Evolutionary conservation across 371 early-diverging fungal genomes (phyloP).

Genomic region (Paraphysoderma sedebokerense): DNA sequence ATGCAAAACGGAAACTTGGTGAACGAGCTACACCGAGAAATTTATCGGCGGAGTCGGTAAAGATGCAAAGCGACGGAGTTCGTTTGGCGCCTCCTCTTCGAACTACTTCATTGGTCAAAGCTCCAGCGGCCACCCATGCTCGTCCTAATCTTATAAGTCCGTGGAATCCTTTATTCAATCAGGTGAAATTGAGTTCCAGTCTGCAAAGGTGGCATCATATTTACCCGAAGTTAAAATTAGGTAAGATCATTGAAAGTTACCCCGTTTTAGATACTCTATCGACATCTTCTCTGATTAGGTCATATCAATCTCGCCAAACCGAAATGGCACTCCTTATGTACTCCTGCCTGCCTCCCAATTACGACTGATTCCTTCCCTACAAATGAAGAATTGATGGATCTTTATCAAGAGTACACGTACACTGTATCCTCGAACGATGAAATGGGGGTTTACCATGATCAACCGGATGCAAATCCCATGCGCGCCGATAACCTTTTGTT

Average conservation of each 20-base stretch:
- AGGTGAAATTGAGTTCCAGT: conserved; percentile 38
- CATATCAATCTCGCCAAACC: conserved; percentile 1
- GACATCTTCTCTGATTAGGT: too few relatives aligned
- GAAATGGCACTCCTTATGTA: conserved; percentile 66
- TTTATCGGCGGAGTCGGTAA: too few relatives aligned
- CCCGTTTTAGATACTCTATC: too few relatives aligned
- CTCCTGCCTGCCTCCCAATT: conserved; percentile 85
- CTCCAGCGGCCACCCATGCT: neutral
- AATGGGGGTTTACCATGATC: conserved; percentile 25
- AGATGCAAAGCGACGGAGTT: too few relatives aligned
- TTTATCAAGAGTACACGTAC: conserved; percentile 66
- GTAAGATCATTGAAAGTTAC: too few relatives aligned
- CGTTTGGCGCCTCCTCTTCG: too few relatives aligned
- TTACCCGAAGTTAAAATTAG: conserved; percentile 11
- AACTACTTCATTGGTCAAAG: conserved; percentile 8
- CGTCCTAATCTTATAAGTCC: conserved; percentile 37
- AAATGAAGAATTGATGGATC: conserved; percentile 41
- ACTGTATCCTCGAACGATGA: conserved; percentile 58
- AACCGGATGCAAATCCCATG: neutral
- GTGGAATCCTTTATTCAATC: conserved; percentile 43
- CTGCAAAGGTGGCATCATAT: conserved; percentile 71
- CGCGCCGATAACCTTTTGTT: conserved; percentile 47
- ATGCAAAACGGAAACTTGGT: too few relatives aligned
- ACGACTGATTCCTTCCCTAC: conserved; percentile 80
- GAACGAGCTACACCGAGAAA: too few relatives aligned